Evolutionary conservation across 2,329 filamentous ascomycete genomes (phyloP).

Genomic region (Fusarium pilosicola): DNA sequence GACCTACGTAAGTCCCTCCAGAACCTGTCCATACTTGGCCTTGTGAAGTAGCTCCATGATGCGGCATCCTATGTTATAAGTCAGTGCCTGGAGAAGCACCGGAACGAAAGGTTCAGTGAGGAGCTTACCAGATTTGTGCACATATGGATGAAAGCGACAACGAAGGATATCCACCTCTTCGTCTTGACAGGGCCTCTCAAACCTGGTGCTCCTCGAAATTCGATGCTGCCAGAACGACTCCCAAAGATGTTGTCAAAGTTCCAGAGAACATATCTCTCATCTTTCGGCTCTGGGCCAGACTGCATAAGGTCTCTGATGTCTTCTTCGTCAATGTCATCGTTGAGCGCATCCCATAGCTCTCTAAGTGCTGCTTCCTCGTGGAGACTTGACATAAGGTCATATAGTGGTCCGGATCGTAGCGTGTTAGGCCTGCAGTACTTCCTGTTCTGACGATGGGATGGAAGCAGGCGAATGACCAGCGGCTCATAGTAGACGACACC

Average conservation of each 20-base stretch:
- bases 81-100: neutral
- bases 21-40: neutral
- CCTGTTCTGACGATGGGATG: neutral
- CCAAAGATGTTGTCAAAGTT: neutral
- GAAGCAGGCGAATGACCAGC: neutral
- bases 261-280: neutral
- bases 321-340: neutral
- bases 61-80: neutral
- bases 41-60: neutral
- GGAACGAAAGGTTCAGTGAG: fast-evolving
- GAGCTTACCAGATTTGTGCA: neutral
- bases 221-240: neutral
- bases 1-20: neutral
- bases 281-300: neutral
- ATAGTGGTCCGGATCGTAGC: neutral
- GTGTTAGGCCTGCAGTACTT: neutral
- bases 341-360: neutral
- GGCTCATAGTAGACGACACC: neutral
- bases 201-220: neutral
- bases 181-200: neutral
- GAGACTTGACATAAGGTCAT: neutral
- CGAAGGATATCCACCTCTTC: neutral
- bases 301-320: neutral
- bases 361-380: neutral
- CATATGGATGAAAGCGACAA: neutral